Base-by-base conservation (phyloP, 2,329 filamentous ascomycete genomes). In the Xylaria sp. region DNA sequence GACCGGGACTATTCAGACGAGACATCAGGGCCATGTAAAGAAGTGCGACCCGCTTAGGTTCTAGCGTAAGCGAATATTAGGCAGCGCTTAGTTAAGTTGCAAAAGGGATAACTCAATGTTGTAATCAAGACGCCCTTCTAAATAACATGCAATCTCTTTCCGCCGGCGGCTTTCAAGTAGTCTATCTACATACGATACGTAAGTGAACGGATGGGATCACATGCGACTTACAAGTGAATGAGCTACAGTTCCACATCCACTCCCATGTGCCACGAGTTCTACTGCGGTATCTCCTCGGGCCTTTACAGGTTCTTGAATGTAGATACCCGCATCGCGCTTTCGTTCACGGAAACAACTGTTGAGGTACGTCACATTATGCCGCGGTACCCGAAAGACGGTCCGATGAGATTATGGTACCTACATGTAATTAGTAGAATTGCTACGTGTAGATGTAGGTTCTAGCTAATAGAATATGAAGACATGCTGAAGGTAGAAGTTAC, bases 71-170 rank as follows among this genome's bases (percentile, higher is more conserved):
- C 37, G 9, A 35, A 6, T 5, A 35, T 53, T 3, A 6, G 2
- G 18, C 21, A 32, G 44, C 44, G 42, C n/a, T 21, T 47, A 8
- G 18, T 16, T 13, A n/a, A n/a, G n/a, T n/a, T n/a, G n/a, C n/a
- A 10, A 71, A 53, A 27, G 50, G 59, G 21, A 35, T 9, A 65
- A 60, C 35, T 21, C 63, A n/a, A 6, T 23, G 5, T 50, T n/a
- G 16, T 47, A 18, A 53, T 42, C 23, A 40, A n/a, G 9, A 29
- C 21, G 25, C 8, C 13, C 27, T n/a, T 16, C 8, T 29, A 2
- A 29, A 12, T 23, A 23, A 16, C 10, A 18, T 44, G 6, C 40
- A n/a, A 18, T 18, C 13, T 18, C 18, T 18, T 18, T 44, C 13
- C 12, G 44, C n/a, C 44, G n/a, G 21, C 9, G n/a, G 8, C 44